A percentile compares a stretch with the other conserved stretches of the same genome.
These are phyloP conservation scores for Blastocladiella britannica DNA, from an alignment of 192 early-diverging fungal species.

Conservation along the genomic window DNA sequence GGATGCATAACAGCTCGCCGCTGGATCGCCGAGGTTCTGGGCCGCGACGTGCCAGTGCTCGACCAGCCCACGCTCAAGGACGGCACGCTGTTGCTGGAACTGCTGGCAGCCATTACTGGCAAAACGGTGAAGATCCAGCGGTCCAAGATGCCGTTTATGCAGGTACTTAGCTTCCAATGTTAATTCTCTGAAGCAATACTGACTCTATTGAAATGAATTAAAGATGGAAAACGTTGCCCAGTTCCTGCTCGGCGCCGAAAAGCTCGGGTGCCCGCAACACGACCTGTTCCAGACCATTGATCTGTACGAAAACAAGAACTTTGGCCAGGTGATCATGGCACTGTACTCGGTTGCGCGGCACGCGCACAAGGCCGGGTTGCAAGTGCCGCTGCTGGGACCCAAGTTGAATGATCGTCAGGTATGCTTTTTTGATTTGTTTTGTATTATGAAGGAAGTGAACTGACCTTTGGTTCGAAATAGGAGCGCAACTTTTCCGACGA, in stretches of 20 bases:
- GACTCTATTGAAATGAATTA: not conserved
- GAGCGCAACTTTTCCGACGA: conserved; percentile 41
- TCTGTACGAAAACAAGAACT: conserved; percentile 55
- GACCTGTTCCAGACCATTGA: conserved; percentile 69
- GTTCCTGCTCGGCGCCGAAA: conserved; percentile 36
- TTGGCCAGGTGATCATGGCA: conserved; percentile 25
- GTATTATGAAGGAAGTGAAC: not conserved
- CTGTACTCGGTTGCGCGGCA: conserved; percentile 51
- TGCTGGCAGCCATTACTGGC: conserved; percentile 30
- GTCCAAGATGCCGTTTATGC: conserved; percentile 54
- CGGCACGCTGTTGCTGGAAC: conserved; percentile 49
- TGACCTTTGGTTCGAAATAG: conserved; percentile 3
- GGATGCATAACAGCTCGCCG: conserved; percentile 25
- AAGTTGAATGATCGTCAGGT: conserved; percentile 45
- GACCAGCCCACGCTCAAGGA: conserved; percentile 48
- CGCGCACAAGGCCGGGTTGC: conserved; percentile 34
- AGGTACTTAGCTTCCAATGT: conserved; percentile 10
- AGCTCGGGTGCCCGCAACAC: conserved; percentile 43
- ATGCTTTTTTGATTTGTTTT: conserved; percentile 1
- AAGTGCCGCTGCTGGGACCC: conserved; percentile 36
- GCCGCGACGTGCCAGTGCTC: conserved; percentile 33
- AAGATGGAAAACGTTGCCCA: conserved; percentile 69
- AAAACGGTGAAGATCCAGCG: conserved; percentile 31
- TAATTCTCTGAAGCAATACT: not conserved
- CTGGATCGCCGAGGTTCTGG: conserved; percentile 44